phyloP scores from a whole-genome alignment of 306 rosid genomes.

The Vicia sativa region DNA sequence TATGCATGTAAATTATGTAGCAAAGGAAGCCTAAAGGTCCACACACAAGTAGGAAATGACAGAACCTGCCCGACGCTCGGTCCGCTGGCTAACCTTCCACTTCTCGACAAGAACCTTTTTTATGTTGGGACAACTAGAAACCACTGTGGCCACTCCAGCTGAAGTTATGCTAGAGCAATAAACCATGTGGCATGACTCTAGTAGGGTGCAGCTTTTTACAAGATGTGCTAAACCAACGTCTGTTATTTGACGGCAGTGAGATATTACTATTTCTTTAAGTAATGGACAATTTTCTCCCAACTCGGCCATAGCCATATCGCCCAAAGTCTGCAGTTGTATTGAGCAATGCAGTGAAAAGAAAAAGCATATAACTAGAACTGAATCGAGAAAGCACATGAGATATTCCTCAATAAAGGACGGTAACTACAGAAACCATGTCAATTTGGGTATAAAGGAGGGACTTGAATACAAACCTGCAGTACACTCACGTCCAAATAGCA shows the following conservation, averaged over 20 bases:
- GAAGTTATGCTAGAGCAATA: constrained; percentile 83
- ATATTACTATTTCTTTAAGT: constrained; percentile 74
- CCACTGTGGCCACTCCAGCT: constrained; percentile 83
- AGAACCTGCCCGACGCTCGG: constrained; percentile 82
- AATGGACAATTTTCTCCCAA: constrained; percentile 85
- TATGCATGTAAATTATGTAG: constrained; percentile 10
- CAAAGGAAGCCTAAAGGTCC: constrained; percentile 55
- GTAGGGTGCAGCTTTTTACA: constrained; percentile 64
- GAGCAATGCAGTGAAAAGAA: constrained; percentile 21
- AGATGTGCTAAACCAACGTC: constrained; percentile 83
- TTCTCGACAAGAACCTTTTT: constrained; percentile 94
- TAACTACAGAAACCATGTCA: neutral
- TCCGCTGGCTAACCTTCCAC: constrained; percentile 90
- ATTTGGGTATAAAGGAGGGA: constrained; percentile 27
- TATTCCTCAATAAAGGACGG: neutral
- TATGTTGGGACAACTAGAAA: constrained; percentile 79
- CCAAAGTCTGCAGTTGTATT: constrained; percentile 63
- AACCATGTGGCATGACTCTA: constrained; percentile 90
- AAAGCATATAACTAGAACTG: neutral
- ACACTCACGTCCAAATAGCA: constrained; percentile 78
- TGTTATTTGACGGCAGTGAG: constrained; percentile 90
- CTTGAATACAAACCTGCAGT: constrained; percentile 65
- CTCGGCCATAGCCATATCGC: constrained; percentile 86
- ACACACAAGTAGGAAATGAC: constrained; percentile 79
- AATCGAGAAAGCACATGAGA: constrained; percentile 22